These are phyloP conservation scores for Prasinococcaceae sp. DNA, from an alignment of 139 green algal genomes.

Conservation along the genomic window DNA sequence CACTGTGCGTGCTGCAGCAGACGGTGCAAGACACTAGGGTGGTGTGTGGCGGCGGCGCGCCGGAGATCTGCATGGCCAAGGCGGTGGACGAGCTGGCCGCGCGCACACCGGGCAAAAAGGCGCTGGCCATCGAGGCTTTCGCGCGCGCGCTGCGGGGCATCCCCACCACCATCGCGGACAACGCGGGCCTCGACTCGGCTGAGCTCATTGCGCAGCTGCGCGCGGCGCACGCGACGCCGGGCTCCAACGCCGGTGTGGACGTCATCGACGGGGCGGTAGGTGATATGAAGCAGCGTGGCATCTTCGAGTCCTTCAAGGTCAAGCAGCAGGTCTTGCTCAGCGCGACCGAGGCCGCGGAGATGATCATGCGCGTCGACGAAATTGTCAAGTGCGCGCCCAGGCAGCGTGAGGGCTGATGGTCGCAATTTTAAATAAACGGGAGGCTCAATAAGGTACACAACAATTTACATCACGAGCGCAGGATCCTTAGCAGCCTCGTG, in stretches of 20 bases:
- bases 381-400: slow-evolving; percentile 79
- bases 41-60: slow-evolving; percentile 79
- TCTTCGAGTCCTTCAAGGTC: slow-evolving; percentile 63
- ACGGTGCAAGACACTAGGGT: slow-evolving; percentile 71
- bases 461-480: too few relatives aligned
- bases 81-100: slow-evolving; percentile 71
- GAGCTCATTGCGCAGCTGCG: slow-evolving; percentile 77
- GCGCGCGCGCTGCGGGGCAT: slow-evolving; percentile 73
- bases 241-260: slow-evolving; percentile 54
- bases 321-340: slow-evolving; percentile 57
- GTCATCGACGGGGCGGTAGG: slow-evolving; percentile 48
- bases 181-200: slow-evolving; percentile 73
- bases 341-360: slow-evolving; percentile 84
- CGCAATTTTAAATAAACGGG: too few relatives aligned
- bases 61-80: slow-evolving; percentile 67
- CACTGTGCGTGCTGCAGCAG: slow-evolving; percentile 87
- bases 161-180: slow-evolving; percentile 89
- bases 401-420: slow-evolving; percentile 30
- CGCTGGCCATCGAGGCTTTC: slow-evolving; percentile 84
- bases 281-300: slow-evolving; percentile 39
- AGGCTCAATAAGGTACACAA: too few relatives aligned
- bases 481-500: too few relatives aligned
- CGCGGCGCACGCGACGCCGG: slow-evolving; percentile 47
- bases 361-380: slow-evolving; percentile 91
- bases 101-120: slow-evolving; percentile 63